Base-by-base conservation (phyloP, 2,329 filamentous ascomycete genomes). In the Diaporthe sp. region DNA sequence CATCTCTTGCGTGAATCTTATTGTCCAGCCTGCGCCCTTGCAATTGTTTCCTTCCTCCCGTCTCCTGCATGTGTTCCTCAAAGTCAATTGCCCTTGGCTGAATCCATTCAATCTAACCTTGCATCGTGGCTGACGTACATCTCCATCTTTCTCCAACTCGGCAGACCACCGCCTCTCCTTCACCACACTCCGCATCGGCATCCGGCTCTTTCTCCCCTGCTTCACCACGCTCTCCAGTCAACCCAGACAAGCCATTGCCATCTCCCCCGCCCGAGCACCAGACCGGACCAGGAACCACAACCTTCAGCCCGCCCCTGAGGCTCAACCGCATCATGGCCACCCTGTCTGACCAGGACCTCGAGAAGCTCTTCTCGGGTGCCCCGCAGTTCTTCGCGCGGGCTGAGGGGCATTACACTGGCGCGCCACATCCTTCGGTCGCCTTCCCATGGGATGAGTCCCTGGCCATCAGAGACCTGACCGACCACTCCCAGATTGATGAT, bases 341-440 rank as follows among this genome's bases (percentile, higher is more conserved):
- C 66, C 85, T 93, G 74, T 88, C 84, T 78, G 87, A 90, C 60
- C 84, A 86, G 54, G 91, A 93, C 77, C 84, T 94, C 69, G 90
- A 92, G 83, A 90, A 91, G 82, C 88, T 94, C 79, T 95, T 94
- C 85, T 93, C 92, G 35, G 92, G 93, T n/a, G 93, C 93, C 57
- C 93, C 93, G 77, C 92, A 94, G 81, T 94, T 92, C 84, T 92
- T 91, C 81, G 88, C 90, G 77, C 87, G 89, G 70, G 88, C 87
- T 74, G 88, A 91, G 78, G 89, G 89, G 52, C 89, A 91, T 81
- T 89, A 87, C 80, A 88, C 87, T 74, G 90, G 87, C 68, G 89
- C 90, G 50, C 89, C 89, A 30, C 88, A 91, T 78, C 92, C 92
- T 30, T 90, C 87, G 66, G 91, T 92, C 38, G 89, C 90, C 50